Base-by-base conservation (phyloP, 495 filamentous ascomycete genomes). In the Xylaria intraflava region DNA sequence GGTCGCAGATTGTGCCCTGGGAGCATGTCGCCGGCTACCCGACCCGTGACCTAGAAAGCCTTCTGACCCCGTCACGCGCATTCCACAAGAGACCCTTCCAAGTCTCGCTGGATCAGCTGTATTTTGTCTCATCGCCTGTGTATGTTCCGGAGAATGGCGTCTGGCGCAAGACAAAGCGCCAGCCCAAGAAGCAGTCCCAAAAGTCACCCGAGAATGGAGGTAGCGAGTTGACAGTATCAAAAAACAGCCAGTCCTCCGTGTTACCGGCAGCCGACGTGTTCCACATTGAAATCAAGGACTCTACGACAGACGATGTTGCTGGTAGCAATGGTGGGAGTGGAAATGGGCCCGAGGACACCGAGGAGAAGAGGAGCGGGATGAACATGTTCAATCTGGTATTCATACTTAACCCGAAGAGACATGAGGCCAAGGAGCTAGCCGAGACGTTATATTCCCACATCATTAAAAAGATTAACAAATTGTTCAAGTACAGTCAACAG, bases 341-440 rank as follows among this genome's bases (percentile, higher is more conserved):
- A 22, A 76, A 73, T 53, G 60, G 65, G 2, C 56, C 59, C 35
- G 64, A 76, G 6, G 79, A 81, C 48, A 65, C 65, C 23, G 74
- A 82, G 55, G 80, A 85, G 59, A 77, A 78, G 62, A 74, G 69
- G 58, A 72, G 68, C 43, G 72, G 70, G 39, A 91, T 98, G 87
- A 90, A 83, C 20, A 96, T 96, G 90, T 98, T 98, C 67, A 90
- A 97, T 70, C 81, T 96, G 30, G 89, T 96, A 12, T 97, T 96
- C 69, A 87, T 95, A 30, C 70, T 96, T 44, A 84, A 88, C 61
- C 85, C 88, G 2, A 86, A 87, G 33, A 77, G 84, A 44, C 70
- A 88, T 38, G 88, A 94, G 66, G 85, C 85, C 59, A 84, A 85
- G 42, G 72, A 83, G 45, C 76, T 89, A 19, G 77, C 90, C 42